Evolutionary conservation across 345 rosid genomes (phyloP).

Genomic region (Lepidium sativum): DNA sequence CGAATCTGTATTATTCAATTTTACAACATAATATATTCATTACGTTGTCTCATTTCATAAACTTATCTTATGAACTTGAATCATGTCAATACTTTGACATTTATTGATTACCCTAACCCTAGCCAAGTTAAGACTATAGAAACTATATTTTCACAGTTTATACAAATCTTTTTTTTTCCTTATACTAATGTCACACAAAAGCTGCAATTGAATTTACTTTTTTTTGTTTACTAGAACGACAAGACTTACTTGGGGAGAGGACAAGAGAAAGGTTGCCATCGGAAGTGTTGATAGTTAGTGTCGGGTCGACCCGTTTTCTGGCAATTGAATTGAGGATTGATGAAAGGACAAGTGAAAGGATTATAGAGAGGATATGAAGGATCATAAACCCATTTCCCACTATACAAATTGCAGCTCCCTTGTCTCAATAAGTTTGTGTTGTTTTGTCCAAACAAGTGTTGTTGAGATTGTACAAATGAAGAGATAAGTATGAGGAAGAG

Average conservation of each 20-base stretch:
- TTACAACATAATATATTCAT: background rate
- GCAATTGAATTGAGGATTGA: constrained; percentile 69
- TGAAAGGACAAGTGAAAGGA: constrained; percentile 56
- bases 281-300: constrained; percentile 45
- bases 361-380: constrained; percentile 57
- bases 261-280: constrained; percentile 76
- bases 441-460: constrained; percentile 18
- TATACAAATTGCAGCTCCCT: constrained; percentile 38
- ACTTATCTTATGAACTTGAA: background rate
- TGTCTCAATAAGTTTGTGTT: constrained; percentile 11
- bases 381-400: constrained; percentile 75
- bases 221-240: no score
- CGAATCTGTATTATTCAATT: constrained; percentile 43
- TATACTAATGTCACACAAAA: background rate
- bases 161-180: background rate
- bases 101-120: background rate
- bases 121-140: no score
- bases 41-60: background rate
- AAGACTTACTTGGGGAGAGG: constrained; percentile 64
- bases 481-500: constrained; percentile 20
- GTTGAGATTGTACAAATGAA: constrained; percentile 23
- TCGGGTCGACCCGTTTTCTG: constrained; percentile 70
- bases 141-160: background rate
- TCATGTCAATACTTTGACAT: background rate
- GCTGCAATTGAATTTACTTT: no score